Conservation (phyloP, 352 stramenopile genomes). For the Globisporangium alternatum region DNA sequence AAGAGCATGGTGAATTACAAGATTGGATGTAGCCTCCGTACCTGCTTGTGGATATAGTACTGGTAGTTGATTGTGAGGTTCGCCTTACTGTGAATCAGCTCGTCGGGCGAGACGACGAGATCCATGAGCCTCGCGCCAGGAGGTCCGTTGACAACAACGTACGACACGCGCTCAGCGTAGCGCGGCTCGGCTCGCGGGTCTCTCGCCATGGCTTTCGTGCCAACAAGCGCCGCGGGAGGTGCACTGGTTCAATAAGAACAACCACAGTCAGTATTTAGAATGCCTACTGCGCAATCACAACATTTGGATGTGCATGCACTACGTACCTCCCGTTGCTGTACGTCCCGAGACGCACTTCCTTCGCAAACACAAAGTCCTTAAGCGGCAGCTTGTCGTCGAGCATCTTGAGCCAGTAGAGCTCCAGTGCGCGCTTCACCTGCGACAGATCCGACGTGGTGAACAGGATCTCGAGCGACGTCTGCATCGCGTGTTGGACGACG, state of each 20-base stretch:
- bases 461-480: conserved; percentile 52
- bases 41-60: conserved; percentile 93
- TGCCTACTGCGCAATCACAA: background rate
- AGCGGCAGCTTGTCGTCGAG: conserved; percentile 61
- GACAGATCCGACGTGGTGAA: conserved; percentile 76
- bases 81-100: conserved; percentile 47
- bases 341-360: conserved; percentile 84
- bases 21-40: conserved; percentile 13
- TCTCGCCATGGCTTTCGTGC: conserved; percentile 72
- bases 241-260: conserved; percentile 27
- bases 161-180: conserved; percentile 86
- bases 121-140: conserved; percentile 87
- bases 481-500: conserved; percentile 78
- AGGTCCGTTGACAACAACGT: conserved; percentile 89
- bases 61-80: conserved; percentile 83
- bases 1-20: background rate
- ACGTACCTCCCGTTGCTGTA: conserved; percentile 58
- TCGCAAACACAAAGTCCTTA: conserved; percentile 81
- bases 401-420: conserved; percentile 67
- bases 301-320: background rate
- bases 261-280: conserved; percentile 2
- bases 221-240: conserved; percentile 76
- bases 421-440: conserved; percentile 55
- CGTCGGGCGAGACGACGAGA: conserved; percentile 83
- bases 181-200: conserved; percentile 74